A percentile compares a stretch with the other conserved stretches of the same genome.
These are phyloP conservation scores for Podosphaera fusca DNA, from an alignment of 2,329 filamentous ascomycete species.

Conservation along the genomic window DNA sequence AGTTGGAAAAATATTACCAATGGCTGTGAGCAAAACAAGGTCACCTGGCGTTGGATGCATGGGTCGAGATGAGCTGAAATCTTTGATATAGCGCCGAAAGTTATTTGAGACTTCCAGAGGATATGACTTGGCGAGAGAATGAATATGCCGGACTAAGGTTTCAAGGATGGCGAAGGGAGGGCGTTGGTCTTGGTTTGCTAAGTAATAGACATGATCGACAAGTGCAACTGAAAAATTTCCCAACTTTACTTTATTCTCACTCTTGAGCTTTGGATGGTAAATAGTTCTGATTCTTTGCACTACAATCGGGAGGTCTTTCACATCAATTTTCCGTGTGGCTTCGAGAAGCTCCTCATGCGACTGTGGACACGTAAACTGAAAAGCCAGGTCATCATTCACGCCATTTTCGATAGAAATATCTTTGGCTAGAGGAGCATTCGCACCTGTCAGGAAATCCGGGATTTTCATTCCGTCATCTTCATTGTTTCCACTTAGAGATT, in stretches of 20 bases:
- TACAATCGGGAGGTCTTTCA: conserved; percentile 48
- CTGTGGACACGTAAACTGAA: conserved; percentile 67
- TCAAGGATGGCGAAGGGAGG: conserved; percentile 50
- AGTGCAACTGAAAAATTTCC: conserved; percentile 40
- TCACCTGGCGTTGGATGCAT: conserved; percentile 42
- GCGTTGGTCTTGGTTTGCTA: conserved; percentile 20
- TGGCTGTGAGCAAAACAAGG: conserved; percentile 58
- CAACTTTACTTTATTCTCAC: conserved; percentile 67
- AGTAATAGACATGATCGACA: conserved; percentile 35
- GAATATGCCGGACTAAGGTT: conserved; percentile 65
- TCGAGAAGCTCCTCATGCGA: conserved; percentile 50
- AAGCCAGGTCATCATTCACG: conserved; percentile 39
- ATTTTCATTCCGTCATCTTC: conserved; percentile 33
- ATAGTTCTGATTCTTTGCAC: conserved; percentile 76
- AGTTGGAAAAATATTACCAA: conserved; percentile 71
- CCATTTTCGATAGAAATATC: conserved; percentile 17
- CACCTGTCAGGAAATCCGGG: conserved; percentile 25
- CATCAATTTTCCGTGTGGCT: conserved; percentile 35
- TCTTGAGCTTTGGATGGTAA: conserved; percentile 72
- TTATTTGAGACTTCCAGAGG: conserved; percentile 53
- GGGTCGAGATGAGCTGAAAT: conserved; percentile 26
- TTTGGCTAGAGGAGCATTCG: conserved; percentile 22
- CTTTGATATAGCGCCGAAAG: conserved; percentile 50
- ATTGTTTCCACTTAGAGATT: conserved; percentile 44
- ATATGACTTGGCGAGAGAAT: conserved; percentile 76